These are phyloP conservation scores for Ustilago hordei DNA, from an alignment of 1,284 basidiomycete species.

Conservation along the genomic window DNA sequence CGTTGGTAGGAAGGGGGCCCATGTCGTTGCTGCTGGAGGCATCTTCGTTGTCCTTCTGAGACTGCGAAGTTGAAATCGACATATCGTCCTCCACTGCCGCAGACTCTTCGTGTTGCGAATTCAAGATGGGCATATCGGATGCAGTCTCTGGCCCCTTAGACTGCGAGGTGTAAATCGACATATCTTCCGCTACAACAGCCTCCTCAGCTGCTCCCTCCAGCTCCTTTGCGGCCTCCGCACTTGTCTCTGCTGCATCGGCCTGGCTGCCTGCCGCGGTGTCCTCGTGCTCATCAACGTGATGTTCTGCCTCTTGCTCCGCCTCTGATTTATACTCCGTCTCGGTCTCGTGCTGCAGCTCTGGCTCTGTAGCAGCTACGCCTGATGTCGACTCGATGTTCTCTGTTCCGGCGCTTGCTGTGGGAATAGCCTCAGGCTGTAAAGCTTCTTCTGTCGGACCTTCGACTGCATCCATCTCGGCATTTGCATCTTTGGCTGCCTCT, in stretches of 20 bases:
- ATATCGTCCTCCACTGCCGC: neutral
- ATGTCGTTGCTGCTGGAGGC: neutral
- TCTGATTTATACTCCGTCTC: neutral
- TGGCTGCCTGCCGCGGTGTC: neutral
- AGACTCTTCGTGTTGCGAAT: neutral
- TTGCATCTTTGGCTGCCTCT: neutral
- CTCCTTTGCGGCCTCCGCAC: neutral
- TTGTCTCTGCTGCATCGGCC: neutral
- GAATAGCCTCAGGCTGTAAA: neutral
- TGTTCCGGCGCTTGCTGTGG: neutral
- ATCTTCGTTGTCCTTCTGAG: neutral
- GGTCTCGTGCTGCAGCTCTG: neutral
- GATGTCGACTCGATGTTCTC: neutral
- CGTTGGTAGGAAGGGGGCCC: conserved; percentile 17
- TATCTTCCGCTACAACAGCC: neutral
- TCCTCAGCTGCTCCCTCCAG: neutral
- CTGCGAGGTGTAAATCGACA: neutral
- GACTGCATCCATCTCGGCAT: neutral
- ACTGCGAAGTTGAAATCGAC: neutral
- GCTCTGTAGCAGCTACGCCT: neutral
- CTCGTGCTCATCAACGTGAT: neutral
- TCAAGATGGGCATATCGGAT: neutral
- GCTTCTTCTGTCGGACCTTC: neutral
- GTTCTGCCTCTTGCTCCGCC: neutral
- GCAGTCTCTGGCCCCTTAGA: neutral